Evolutionary conservation across 2,329 filamentous ascomycete species (phyloP), one percentile per base, ranked within the genome.

Genomic region (Venturiaceae sp.): DNA sequence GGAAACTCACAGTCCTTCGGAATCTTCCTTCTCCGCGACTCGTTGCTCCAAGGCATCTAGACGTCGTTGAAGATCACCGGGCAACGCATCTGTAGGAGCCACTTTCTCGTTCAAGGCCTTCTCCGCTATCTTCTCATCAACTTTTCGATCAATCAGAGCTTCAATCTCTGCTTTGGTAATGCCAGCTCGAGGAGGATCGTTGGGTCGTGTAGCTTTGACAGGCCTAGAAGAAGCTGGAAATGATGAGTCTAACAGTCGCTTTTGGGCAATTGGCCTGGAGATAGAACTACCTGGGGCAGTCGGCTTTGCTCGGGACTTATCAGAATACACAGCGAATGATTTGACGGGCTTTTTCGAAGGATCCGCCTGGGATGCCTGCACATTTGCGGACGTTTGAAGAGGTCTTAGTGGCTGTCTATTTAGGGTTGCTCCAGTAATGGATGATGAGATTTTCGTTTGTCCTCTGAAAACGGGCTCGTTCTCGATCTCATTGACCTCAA

Each of bases 401-500:
- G 90, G 86, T 16, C 89, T 83, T 26, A 96, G 74, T 9, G 92
- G 90, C 68, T 96, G 91, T 16, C 92, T 82, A 57, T 78, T 75
- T 26, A 77, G 72, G 54, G 69, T 71, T 34, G 69, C 64, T 36
- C 71, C 72, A 14, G 66, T 59, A 47, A 71, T 62, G 62, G 65
- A 67, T 57, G 67, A 67, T 14, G 69, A 69, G 34, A 69, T 60
- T 13, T 69, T 71, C n/a, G 73, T 72, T 11, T 71, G 69, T 50
- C 70, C 69, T 33, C 72, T 67, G 75, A 90, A 95, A 41, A 96
- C 86, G 3, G 95, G 87, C 68, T 96, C 91, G 67, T 97, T 97
- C 72, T 97, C 92, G 60, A 96, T 89, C 71, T 97, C 94, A 55
- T 90, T 86, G 11, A 96, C 87, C 71, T 97, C 92, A 64, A 97